A percentile compares a stretch with the other conserved stretches of the same genome.
Evolutionary conservation across 2,329 filamentous ascomycete species (phyloP).

Genomic region (Aspergillus niger): DNA sequence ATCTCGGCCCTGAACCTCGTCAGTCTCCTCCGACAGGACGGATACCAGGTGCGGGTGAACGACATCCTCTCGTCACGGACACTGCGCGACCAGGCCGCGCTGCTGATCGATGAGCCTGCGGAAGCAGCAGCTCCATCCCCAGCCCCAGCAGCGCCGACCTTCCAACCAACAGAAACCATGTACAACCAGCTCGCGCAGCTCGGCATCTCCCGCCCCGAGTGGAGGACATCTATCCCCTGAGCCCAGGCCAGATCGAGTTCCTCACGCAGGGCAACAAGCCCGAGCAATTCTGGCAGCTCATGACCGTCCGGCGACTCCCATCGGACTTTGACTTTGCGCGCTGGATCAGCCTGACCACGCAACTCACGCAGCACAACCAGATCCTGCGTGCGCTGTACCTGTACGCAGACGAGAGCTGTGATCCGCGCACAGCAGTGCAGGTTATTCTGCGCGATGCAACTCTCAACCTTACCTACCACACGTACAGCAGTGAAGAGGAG

Average conservation of each 20-base stretch:
- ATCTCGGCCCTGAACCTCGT: constrained; percentile 23
- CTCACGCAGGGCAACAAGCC: constrained; percentile 1
- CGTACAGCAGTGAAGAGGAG: constrained; percentile 24
- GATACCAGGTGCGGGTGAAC: constrained; percentile 18
- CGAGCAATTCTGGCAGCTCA: constrained; percentile 14
- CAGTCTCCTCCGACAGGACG: constrained; percentile 10
- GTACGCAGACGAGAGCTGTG: background rate
- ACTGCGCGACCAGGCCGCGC: constrained; percentile 9
- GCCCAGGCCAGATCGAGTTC: constrained; percentile 6
- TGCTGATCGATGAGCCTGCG: background rate
- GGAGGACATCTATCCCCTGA: constrained; percentile 6
- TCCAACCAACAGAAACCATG: background rate
- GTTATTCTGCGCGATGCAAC: constrained; percentile 22
- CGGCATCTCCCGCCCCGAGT: background rate
- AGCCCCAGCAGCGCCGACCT: background rate
- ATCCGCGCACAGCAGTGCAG: constrained; percentile 9
- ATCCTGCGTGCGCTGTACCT: constrained; percentile 18
- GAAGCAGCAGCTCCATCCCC: background rate
- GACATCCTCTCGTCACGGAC: constrained; percentile 16
- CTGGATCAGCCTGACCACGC: constrained; percentile 17
- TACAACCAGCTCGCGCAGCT: background rate
- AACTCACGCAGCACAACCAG: constrained; percentile 14
- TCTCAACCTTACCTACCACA: constrained; percentile 15
- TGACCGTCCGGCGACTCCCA: constrained; percentile 7
- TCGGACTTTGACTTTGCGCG: constrained; percentile 13